Conservation (phyloP, 2,329 filamentous ascomycete species). For the Aspergillus glaucus region DNA sequence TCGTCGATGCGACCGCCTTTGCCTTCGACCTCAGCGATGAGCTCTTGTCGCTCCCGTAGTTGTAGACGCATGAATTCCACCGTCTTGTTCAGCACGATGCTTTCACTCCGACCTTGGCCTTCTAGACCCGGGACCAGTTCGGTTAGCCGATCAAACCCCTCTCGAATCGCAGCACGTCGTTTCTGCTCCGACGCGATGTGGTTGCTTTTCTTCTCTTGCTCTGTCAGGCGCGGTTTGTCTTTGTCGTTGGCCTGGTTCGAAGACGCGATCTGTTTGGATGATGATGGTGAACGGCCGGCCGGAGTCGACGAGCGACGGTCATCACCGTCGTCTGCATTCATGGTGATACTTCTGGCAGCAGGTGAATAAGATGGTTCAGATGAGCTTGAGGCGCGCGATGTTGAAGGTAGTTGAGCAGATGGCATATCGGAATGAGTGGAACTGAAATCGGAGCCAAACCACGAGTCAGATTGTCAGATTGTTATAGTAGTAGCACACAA, state of each 20-base stretch:
- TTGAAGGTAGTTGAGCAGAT: constrained; percentile 16
- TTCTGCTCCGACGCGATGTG: constrained; percentile 63
- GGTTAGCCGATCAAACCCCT: constrained; percentile 76
- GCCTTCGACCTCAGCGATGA: constrained; percentile 55
- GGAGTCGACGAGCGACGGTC: constrained; percentile 30
- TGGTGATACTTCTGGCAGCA: constrained; percentile 8
- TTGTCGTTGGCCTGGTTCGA: constrained; percentile 27
- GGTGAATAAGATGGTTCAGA: constrained; percentile 20
- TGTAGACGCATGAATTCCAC: constrained; percentile 60
- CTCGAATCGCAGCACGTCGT: constrained; percentile 67
- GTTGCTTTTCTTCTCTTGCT: constrained; percentile 67
- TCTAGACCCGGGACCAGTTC: constrained; percentile 73
- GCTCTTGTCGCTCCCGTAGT: constrained; percentile 51
- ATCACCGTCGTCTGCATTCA: constrained; percentile 23
- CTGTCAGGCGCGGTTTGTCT: constrained; percentile 60
- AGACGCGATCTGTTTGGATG: constrained; percentile 7
- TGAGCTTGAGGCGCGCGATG: constrained; percentile 17
- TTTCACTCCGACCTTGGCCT: constrained; percentile 79
- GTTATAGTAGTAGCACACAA: too few relatives aligned
- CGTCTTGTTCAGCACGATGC: constrained; percentile 68
- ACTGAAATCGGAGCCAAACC: background rate
- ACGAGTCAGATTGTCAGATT: too few relatives aligned
- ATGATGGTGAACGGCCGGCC: constrained; percentile 8
- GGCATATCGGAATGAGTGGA: constrained; percentile 12
- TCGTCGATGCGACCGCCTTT: constrained; percentile 51